Base-by-base conservation (phyloP, 345 rosid genomes). In the Hibiscus tridactylites region DNA sequence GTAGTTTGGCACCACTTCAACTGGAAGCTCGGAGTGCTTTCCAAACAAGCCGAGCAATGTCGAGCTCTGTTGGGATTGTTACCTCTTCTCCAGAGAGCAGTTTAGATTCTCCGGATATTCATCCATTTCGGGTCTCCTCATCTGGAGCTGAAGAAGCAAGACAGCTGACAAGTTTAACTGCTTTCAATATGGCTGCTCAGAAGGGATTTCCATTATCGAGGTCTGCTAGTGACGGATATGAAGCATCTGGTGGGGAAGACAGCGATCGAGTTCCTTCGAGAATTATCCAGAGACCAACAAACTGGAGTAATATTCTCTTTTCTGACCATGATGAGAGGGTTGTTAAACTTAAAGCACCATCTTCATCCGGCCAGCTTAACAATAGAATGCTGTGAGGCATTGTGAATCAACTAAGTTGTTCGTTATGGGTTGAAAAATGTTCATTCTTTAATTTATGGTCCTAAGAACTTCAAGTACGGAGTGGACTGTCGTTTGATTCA, bases 201-300 rank as follows among this genome's bases (percentile, higher is more conserved):
- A 85, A 76, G 75, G 90, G 87, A 74, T 77, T 95, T 65, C 96
- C 89, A 16, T 76, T 95, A 58, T 89, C 93, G 16, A 92, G 97
- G 79, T 92, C 99, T 33, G 83, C 92, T 63, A 95, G 97, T 70
- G 97, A 95, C 70, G 99, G 96, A 6, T 92, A 92, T 28, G 99
- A 95, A 79, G 96, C 99, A 10, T 95, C 99, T 17, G 96, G 97
- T 29, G 99, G 99, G 33, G 99, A 95, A 82, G 99, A 95, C 71
- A 95, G 99, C 21, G 99, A 92, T 75, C 85, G 88, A 74, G 91
- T 90, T 77, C 91, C 99, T 74, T 81, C 89, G 13, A 85, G 99
- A 79, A 79, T 79, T 67, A 80, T 84, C 57, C 87, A 90, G 59
- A 89, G 88, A 75, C 81, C 96, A 28, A 74, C 81, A n/a, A 83